Conservation (phyloP, 176 grass and related monocot genomes). For the Dendrocalamus sinicus region DNA sequence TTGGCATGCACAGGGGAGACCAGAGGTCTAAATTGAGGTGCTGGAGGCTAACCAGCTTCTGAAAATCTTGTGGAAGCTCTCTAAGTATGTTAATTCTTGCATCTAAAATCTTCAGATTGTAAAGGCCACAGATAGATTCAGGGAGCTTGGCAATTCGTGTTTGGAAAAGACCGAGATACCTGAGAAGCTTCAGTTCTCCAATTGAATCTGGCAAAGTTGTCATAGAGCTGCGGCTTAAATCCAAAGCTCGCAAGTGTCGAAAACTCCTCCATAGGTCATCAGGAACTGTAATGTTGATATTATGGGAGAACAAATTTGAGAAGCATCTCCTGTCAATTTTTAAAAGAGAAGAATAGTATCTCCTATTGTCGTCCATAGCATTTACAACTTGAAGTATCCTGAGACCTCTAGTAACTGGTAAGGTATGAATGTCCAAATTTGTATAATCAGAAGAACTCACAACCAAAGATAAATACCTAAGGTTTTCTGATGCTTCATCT, state of each 20-base stretch:
- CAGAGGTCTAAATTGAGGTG: slow-evolving; percentile 42
- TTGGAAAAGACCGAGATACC: slow-evolving; percentile 50
- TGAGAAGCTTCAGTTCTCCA: slow-evolving; percentile 47
- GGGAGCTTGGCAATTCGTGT: slow-evolving; percentile 40
- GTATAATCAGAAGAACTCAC: slow-evolving; percentile 29
- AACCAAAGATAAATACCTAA: slow-evolving; percentile 49
- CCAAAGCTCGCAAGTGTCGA: slow-evolving; percentile 45
- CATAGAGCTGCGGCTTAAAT: slow-evolving; percentile 46
- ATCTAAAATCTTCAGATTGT: slow-evolving; percentile 56
- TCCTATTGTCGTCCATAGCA: slow-evolving; percentile 33
- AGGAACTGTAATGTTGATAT: slow-evolving; percentile 6
- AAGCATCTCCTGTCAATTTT: slow-evolving; percentile 26
- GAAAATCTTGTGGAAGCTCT: slow-evolving; percentile 49
- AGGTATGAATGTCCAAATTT: neutral
- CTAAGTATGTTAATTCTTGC: slow-evolving; percentile 29
- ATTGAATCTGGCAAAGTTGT: slow-evolving; percentile 50
- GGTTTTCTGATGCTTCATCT: neutral
- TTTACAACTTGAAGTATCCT: slow-evolving; percentile 40
- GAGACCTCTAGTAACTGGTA: neutral
- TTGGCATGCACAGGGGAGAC: slow-evolving; percentile 45
- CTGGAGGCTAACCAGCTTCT: slow-evolving; percentile 47
- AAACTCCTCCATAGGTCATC: slow-evolving; percentile 31
- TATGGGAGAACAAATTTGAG: slow-evolving; percentile 11
- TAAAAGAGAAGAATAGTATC: slow-evolving; percentile 30
- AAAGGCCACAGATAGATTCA: slow-evolving; percentile 49